These are phyloP conservation scores for Fraxinus quadrangulata DNA, from an alignment of 257 asterid species.

Conservation along the genomic window DNA sequence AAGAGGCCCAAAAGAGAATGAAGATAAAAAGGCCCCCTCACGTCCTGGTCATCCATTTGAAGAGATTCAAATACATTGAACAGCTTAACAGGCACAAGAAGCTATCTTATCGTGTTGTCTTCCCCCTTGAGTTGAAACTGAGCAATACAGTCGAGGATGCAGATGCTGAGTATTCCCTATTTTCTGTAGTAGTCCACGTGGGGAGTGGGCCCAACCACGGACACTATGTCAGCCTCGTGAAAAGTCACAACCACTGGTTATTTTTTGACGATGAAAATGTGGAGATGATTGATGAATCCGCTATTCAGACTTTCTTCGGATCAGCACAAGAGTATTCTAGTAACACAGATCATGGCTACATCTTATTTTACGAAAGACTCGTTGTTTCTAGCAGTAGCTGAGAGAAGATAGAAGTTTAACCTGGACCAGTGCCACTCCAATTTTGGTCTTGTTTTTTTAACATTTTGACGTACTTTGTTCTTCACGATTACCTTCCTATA, in stretches of 20 bases:
- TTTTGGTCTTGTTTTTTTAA: slow-evolving; percentile 28
- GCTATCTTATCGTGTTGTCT: slow-evolving; percentile 61
- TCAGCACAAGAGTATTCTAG: slow-evolving; percentile 70
- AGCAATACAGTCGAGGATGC: slow-evolving; percentile 65
- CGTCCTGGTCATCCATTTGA: slow-evolving; percentile 62
- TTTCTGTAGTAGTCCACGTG: slow-evolving; percentile 60
- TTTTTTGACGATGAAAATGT: slow-evolving; percentile 68
- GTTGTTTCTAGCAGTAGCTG: slow-evolving; percentile 36
- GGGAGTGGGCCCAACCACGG: slow-evolving; percentile 72
- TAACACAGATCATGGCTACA: slow-evolving; percentile 74
- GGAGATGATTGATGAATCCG: slow-evolving; percentile 73
- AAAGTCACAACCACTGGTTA: slow-evolving; percentile 72
- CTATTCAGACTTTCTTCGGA: slow-evolving; percentile 64
- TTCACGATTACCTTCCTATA: slow-evolving; percentile 18
- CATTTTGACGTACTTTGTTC: slow-evolving; percentile 5
- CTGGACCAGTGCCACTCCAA: slow-evolving; percentile 13
- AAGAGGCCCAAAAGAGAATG: slow-evolving; percentile 77
- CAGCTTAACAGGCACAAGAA: slow-evolving; percentile 59
- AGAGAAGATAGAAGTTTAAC: slow-evolving; percentile 21
- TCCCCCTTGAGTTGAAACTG: slow-evolving; percentile 61
- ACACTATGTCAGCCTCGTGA: slow-evolving; percentile 73
- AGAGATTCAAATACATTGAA: slow-evolving; percentile 63
- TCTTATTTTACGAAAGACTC: slow-evolving; percentile 57
- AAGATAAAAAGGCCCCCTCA: slow-evolving; percentile 64
- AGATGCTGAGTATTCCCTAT: slow-evolving; percentile 59